phyloP scores from a whole-genome alignment of 768 basidiomycete species.

The Lepiota brunneoincarnata region DNA sequence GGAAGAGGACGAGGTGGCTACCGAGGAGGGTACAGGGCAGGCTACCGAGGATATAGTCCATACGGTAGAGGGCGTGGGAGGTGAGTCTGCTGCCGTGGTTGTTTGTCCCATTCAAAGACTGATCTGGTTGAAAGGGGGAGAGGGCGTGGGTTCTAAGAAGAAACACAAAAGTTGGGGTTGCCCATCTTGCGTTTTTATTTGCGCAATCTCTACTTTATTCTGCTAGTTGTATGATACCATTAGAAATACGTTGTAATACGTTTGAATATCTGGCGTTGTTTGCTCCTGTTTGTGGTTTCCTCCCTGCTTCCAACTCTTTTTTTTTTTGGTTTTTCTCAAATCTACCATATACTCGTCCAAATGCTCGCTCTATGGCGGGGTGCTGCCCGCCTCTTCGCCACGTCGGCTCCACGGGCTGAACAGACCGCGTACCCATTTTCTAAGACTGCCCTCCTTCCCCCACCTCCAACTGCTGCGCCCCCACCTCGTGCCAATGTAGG shows the following conservation, averaged over 20 bases:
- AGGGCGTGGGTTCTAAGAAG: constrained; percentile 66
- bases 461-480: constrained; percentile 40
- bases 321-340: neutral
- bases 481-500: constrained; percentile 53
- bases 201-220: constrained; percentile 7
- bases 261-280: neutral
- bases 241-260: constrained; percentile 10
- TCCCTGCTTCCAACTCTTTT: neutral
- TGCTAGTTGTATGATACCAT: constrained; percentile 15
- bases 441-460: constrained; percentile 55
- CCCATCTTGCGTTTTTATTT: neutral
- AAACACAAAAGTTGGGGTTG: constrained; percentile 3
- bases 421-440: constrained; percentile 65
- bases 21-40: constrained; percentile 58
- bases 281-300: constrained; percentile 4
- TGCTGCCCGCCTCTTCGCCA: constrained; percentile 11
- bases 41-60: constrained; percentile 52
- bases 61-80: constrained; percentile 72
- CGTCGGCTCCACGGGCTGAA: constrained; percentile 11
- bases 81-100: constrained; percentile 36
- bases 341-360: neutral
- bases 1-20: constrained; percentile 64
- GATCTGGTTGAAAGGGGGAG: constrained; percentile 31
- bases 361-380: neutral
- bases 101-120: neutral